Percentiles rank a stretch among this genome's conserved stretches.
These are phyloP conservation scores for Paraphaeosphaeria sporulosa DNA, from an alignment of 2,329 filamentous ascomycete species.

Conservation along the genomic window DNA sequence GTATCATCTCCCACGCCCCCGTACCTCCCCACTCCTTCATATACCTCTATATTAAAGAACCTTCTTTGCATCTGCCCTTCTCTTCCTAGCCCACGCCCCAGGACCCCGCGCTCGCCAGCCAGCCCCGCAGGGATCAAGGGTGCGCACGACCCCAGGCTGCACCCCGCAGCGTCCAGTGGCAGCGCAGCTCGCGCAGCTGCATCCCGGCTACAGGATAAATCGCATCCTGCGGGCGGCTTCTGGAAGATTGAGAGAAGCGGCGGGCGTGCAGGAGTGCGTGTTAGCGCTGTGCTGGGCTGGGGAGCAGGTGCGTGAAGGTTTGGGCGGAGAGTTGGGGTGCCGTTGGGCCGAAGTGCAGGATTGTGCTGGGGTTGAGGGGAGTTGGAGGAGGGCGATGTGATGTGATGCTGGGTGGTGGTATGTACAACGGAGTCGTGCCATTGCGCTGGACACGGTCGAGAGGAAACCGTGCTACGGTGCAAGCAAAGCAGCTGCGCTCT, in stretches of 20 bases:
- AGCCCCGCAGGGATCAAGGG: constrained; percentile 5
- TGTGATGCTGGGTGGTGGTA: too few relatives aligned
- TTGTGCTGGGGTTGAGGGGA: neutral
- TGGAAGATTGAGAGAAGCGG: constrained; percentile 17
- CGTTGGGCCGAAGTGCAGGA: constrained; percentile 9
- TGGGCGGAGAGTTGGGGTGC: constrained; percentile 11
- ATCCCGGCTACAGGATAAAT: too few relatives aligned
- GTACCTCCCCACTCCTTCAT: neutral
- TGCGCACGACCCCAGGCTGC: constrained; percentile 3
- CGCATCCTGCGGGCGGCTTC: constrained; percentile 5
- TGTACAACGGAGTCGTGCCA: too few relatives aligned
- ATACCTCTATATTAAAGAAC: constrained; percentile 11
- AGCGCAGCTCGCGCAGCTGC: too few relatives aligned
- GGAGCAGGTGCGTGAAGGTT: neutral
- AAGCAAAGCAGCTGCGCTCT: too few relatives aligned
- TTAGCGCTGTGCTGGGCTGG: neutral
- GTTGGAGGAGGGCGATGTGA: neutral
- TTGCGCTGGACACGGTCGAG: too few relatives aligned
- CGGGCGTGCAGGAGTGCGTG: neutral
- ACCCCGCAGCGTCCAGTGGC: constrained; percentile 10
- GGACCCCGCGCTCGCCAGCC: constrained; percentile 1
- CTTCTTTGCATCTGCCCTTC: constrained; percentile 11
- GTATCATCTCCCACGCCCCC: neutral
- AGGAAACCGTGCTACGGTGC: too few relatives aligned
- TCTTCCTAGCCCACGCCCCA: neutral